Conservation (phyloP, 257 asterid genomes). For the Nicotiana noctiflora region DNA sequence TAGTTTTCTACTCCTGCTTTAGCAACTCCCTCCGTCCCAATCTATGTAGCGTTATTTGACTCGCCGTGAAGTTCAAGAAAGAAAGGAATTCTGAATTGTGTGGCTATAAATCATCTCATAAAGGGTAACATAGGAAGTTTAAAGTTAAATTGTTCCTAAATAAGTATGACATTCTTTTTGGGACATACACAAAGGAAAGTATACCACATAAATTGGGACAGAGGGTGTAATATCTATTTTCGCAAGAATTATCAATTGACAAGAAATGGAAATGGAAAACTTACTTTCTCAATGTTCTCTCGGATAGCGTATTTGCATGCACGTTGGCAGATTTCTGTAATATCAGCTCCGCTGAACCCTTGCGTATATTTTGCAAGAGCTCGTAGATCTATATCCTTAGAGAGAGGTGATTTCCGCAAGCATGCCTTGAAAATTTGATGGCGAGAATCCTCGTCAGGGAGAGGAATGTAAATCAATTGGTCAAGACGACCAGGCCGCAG, state of each 20-base stretch:
- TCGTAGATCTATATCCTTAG: slow-evolving; percentile 68
- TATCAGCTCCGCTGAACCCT: slow-evolving; percentile 92
- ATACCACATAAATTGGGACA: too few species aligned
- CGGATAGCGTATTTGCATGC: slow-evolving; percentile 88
- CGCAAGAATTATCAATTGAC: neutral
- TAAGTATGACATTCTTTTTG: too few species aligned
- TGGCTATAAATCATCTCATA: too few species aligned
- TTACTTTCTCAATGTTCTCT: slow-evolving; percentile 84
- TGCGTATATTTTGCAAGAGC: slow-evolving; percentile 83
- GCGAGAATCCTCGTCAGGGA: slow-evolving; percentile 85
- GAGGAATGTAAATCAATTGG: slow-evolving; percentile 82
- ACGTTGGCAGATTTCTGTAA: slow-evolving; percentile 88
- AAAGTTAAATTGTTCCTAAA: too few species aligned
- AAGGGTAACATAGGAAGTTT: too few species aligned
- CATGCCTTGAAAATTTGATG: slow-evolving; percentile 73
- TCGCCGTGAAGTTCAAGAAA: too few species aligned
- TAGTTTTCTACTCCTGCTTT: neutral
- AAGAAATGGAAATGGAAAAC: neutral
- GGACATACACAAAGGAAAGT: too few species aligned
- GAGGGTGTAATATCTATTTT: neutral
- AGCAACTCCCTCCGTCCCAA: neutral
- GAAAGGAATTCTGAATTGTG: too few species aligned
- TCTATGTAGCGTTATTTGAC: too few species aligned
- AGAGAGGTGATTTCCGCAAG: slow-evolving; percentile 73
- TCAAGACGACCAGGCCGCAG: slow-evolving; percentile 88